A percentile compares a stretch with the other conserved stretches of the same genome.
Conservation (phyloP, 257 asterid genomes). For the Sherardia arvensis region DNA sequence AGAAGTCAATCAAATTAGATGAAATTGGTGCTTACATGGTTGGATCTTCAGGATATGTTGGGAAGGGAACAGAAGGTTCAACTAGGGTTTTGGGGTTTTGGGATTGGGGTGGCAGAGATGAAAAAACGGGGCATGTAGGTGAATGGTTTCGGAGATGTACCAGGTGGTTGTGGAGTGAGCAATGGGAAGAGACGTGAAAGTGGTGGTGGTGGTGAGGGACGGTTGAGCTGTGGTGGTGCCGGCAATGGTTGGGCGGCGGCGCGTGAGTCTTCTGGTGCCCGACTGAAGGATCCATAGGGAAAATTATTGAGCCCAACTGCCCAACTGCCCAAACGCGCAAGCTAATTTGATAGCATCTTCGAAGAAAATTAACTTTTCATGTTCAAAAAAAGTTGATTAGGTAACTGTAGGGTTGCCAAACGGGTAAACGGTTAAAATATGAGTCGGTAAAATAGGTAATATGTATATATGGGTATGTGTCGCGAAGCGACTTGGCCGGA, state of each 20-base stretch:
- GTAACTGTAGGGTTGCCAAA: too few species aligned
- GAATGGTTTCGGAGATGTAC: slow-evolving; percentile 32
- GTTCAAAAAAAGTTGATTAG: too few species aligned
- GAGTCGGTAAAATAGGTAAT: too few species aligned
- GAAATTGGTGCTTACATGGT: slow-evolving; percentile 20
- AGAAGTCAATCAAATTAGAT: not conserved
- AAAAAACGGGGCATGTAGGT: slow-evolving; percentile 33
- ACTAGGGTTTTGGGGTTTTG: slow-evolving; percentile 11
- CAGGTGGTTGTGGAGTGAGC: slow-evolving; percentile 48
- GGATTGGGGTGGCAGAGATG: slow-evolving; percentile 12
- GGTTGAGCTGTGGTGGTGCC: not conserved
- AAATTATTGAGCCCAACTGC: not conserved
- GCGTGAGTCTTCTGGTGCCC: not conserved
- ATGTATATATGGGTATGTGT: too few species aligned
- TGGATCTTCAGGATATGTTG: slow-evolving; percentile 5
- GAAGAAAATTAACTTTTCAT: too few species aligned
- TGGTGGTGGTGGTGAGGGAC: slow-evolving; percentile 23
- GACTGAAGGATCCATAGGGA: slow-evolving; percentile 8
- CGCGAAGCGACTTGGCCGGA: too few species aligned
- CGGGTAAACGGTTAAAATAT: too few species aligned
- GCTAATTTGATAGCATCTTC: too few species aligned
- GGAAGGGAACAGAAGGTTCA: slow-evolving; percentile 1
- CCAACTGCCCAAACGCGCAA: not conserved
- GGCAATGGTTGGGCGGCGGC: not conserved
- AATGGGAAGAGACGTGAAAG: slow-evolving; percentile 38